Evolutionary conservation across 495 filamentous ascomycete genomes (phyloP).

Genomic region (Neurospora sp.): DNA sequence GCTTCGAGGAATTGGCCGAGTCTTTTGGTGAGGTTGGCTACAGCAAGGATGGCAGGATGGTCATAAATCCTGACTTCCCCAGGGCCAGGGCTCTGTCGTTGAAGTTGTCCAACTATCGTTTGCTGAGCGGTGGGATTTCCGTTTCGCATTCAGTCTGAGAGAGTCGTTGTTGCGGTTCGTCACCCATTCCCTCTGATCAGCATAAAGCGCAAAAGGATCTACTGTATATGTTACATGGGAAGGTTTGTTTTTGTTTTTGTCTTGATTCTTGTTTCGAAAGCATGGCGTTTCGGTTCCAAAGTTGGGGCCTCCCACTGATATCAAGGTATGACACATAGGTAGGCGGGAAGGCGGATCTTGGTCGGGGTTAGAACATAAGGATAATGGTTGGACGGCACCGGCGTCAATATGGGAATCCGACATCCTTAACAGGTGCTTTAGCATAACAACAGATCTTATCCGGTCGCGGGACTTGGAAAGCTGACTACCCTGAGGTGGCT

Average conservation of each 20-base stretch:
- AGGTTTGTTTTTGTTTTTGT: background rate
- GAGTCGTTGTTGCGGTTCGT: background rate
- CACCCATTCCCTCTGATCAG: background rate
- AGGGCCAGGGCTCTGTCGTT: slow-evolving; percentile 34
- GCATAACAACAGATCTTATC: background rate
- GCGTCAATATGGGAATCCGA: background rate
- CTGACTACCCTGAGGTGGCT: background rate
- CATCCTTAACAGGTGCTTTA: background rate
- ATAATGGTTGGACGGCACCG: background rate
- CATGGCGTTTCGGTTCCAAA: background rate
- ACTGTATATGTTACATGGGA: background rate
- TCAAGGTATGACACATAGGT: background rate
- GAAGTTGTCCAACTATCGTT: slow-evolving; percentile 37
- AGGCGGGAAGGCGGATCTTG: background rate
- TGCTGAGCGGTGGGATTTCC: slow-evolving; percentile 30
- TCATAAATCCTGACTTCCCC: slow-evolving; percentile 37
- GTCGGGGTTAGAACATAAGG: background rate
- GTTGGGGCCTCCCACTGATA: background rate
- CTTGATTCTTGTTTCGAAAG: background rate
- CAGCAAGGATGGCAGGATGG: slow-evolving; percentile 41
- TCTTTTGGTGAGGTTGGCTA: slow-evolving; percentile 41
- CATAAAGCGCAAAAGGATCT: background rate
- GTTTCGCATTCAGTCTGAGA: slow-evolving; percentile 2
- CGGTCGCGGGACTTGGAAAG: background rate
- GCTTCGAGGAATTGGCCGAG: slow-evolving; percentile 48